Evolutionary conservation across 106 monocot genomes (phyloP).

Genomic region (Allium fistulosum): DNA sequence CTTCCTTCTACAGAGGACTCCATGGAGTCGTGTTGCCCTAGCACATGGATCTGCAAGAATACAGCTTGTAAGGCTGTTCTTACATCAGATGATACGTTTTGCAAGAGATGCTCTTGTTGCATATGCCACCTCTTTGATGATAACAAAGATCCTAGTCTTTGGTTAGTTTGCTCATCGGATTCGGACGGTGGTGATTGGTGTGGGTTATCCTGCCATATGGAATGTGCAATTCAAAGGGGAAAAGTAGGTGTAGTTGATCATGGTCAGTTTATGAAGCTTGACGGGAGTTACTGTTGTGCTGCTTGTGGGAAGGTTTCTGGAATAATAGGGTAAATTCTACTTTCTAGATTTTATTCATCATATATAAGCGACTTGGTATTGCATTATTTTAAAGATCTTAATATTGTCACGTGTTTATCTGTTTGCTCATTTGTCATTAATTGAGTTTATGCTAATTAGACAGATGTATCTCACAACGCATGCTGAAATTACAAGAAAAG

Average conservation of each 20-base stretch:
- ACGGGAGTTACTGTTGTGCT: conserved; percentile 92
- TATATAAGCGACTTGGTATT: background rate
- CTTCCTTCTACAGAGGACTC: conserved; percentile 16
- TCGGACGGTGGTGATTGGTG: conserved; percentile 57
- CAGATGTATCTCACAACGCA: background rate
- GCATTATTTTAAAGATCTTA: background rate
- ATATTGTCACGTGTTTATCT: background rate
- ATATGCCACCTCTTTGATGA: conserved; percentile 87
- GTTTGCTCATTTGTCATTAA: background rate
- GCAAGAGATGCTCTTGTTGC: conserved; percentile 94
- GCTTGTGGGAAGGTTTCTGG: conserved; percentile 86
- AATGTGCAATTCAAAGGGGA: conserved; percentile 71
- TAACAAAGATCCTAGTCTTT: conserved; percentile 96
- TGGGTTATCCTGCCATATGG: conserved; percentile 87
- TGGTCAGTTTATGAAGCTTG: conserved; percentile 67
- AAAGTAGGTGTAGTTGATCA: conserved; percentile 62
- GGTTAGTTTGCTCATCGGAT: conserved; percentile 89
- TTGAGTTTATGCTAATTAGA: background rate
- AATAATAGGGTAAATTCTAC: conserved; percentile 55
- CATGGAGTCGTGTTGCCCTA: conserved; percentile 7
- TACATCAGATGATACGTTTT: conserved; percentile 56
- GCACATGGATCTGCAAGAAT: conserved; percentile 65
- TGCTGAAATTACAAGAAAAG: background rate
- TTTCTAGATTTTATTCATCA: background rate
- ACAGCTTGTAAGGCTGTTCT: conserved; percentile 79